Evolutionary conservation across 495 filamentous ascomycete species (phyloP).

Genomic region (Podospora comata): DNA sequence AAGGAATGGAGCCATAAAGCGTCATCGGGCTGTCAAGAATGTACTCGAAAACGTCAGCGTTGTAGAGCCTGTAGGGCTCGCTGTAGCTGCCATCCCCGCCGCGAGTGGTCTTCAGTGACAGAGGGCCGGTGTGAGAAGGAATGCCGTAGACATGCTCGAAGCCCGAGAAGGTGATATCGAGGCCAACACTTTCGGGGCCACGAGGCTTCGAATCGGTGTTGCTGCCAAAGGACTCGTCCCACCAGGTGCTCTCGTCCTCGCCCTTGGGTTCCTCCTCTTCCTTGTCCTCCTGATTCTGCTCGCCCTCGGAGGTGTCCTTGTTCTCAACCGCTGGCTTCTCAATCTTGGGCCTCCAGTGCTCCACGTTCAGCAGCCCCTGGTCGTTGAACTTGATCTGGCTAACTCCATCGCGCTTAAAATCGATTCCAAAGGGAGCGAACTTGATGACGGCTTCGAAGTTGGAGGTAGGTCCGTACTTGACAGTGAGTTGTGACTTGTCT

Average conservation of each 20-base stretch:
- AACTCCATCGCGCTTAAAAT: slow-evolving; percentile 78
- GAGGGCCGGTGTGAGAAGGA: slow-evolving; percentile 83
- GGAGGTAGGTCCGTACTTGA: slow-evolving; percentile 75
- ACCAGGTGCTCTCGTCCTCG: slow-evolving; percentile 87
- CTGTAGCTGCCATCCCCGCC: slow-evolving; percentile 80
- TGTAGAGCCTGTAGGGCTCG: slow-evolving; percentile 95
- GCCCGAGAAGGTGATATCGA: slow-evolving; percentile 88
- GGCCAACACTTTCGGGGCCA: slow-evolving; percentile 79
- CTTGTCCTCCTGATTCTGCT: slow-evolving; percentile 30
- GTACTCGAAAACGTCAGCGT: slow-evolving; percentile 96
- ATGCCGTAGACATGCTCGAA: slow-evolving; percentile 94
- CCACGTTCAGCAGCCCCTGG: slow-evolving; percentile 80
- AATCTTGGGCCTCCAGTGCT: slow-evolving; percentile 91
- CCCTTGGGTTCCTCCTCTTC: slow-evolving; percentile 34
- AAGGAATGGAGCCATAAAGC: slow-evolving; percentile 90
- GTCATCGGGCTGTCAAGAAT: slow-evolving; percentile 97
- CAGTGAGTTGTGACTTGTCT: slow-evolving; percentile 64
- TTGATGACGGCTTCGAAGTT: slow-evolving; percentile 77
- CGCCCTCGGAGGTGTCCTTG: slow-evolving; percentile 42
- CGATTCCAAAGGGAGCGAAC: slow-evolving; percentile 75
- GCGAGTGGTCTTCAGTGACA: slow-evolving; percentile 85
- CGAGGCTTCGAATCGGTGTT: slow-evolving; percentile 90
- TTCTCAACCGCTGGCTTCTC: slow-evolving; percentile 59
- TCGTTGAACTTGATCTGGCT: slow-evolving; percentile 88
- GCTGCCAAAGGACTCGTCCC: slow-evolving; percentile 94